These are phyloP conservation scores for Zea mays DNA, from an alignment of 176 grass and related monocot species.

Conservation along the genomic window Zm-B73-REFERENCE-NAM-5.0 NC_050100.1:139498001-139498500, in stretches of 20 bases:
- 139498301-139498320: conserved; percentile 51
- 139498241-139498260: conserved; percentile 35
- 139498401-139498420: conserved; percentile 76
- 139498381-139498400: too few species aligned
- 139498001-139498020: too few species aligned
- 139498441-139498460: conserved; percentile 42
- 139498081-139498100: conserved; percentile 34
- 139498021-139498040: conserved; percentile 5
- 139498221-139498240: conserved; percentile 33
- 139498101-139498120: conserved; percentile 34
- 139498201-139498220: neutral
- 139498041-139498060: conserved; percentile 41
- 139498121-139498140: conserved; percentile 31
- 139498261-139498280: conserved; percentile 46
- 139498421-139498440: conserved; percentile 57
- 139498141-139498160: conserved; percentile 1
- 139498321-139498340: conserved; percentile 39
- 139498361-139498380: too few species aligned
- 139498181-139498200: conserved; percentile 47
- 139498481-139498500: neutral
- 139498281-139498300: conserved; percentile 50
- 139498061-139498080: conserved; percentile 52
- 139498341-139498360: conserved; percentile 21
- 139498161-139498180: conserved; percentile 36
- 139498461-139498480: neutral